Evolutionary conservation across 176 grass and related monocot species (phyloP).

Genomic region (Urochloa ruziziensis): DNA sequence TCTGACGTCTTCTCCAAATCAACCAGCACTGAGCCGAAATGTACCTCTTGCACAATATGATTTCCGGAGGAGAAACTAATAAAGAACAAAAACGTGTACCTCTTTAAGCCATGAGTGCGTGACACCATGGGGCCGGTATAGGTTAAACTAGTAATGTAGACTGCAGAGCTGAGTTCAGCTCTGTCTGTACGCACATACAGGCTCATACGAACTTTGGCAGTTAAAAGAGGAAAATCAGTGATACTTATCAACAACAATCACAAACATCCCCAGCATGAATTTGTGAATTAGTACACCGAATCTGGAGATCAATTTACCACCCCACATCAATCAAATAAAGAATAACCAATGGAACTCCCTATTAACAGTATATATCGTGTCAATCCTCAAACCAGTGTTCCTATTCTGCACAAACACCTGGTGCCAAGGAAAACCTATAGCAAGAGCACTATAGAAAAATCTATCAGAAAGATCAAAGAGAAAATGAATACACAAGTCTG

Average conservation of each 20-base stretch:
- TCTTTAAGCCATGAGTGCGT: not conserved
- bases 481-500: slow-evolving; percentile 12
- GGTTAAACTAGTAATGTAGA: not conserved
- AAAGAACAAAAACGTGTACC: not conserved
- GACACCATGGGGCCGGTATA: too few species aligned
- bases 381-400: slow-evolving; percentile 6
- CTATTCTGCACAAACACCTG: slow-evolving; percentile 28
- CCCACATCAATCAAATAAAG: slow-evolving; percentile 5
- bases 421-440: not conserved
- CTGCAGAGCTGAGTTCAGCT: too few species aligned
- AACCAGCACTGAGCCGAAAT: not conserved
- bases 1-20: not conserved
- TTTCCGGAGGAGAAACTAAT: not conserved
- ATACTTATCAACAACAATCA: not conserved
- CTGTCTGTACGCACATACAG: not conserved
- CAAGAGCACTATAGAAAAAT: not conserved
- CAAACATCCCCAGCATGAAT: not conserved
- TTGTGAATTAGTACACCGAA: not conserved
- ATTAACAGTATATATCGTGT: slow-evolving; percentile 7
- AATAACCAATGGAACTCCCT: slow-evolving; percentile 20
- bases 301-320: not conserved
- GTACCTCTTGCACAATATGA: not conserved
- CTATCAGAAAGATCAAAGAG: not conserved
- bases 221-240: not conserved
- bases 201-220: not conserved